These are phyloP conservation scores for Coniochaeta hoffmannii DNA, from an alignment of 2,329 filamentous ascomycete species.

Conservation along the genomic window DNA sequence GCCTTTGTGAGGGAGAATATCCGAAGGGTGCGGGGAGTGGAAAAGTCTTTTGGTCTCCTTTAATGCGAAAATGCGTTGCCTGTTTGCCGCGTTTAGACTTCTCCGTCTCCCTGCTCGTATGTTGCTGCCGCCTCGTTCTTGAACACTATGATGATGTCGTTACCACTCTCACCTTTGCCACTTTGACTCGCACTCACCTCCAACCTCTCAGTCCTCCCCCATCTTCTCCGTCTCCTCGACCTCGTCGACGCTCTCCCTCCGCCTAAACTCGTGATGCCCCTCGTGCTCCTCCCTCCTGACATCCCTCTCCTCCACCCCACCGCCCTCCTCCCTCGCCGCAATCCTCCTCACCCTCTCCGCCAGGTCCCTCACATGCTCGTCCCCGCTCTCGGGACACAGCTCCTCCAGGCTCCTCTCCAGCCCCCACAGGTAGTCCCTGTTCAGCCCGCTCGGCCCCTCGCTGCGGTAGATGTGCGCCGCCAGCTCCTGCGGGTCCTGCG, in stretches of 20 bases:
- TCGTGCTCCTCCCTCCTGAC: slow-evolving; percentile 9
- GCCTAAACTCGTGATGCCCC: slow-evolving; percentile 30
- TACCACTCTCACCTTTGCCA: slow-evolving; percentile 8
- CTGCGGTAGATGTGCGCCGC: slow-evolving; percentile 75
- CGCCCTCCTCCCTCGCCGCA: slow-evolving; percentile 14
- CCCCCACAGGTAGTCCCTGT: slow-evolving; percentile 80
- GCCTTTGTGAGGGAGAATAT: background rate
- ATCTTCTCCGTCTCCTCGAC: slow-evolving; percentile 52
- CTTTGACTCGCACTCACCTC: background rate
- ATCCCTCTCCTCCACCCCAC: slow-evolving; percentile 1
- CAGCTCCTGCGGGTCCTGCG: slow-evolving; percentile 69
- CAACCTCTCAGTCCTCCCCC: slow-evolving; percentile 13
- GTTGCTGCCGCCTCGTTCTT: background rate
- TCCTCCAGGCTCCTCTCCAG: slow-evolving; percentile 68
- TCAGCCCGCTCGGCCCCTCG: slow-evolving; percentile 77
- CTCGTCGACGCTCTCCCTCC: slow-evolving; percentile 43
- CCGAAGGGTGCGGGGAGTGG: slow-evolving; percentile 4
- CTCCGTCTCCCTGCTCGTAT: background rate
- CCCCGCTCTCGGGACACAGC: slow-evolving; percentile 68
- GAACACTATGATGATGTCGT: background rate
- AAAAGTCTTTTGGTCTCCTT: slow-evolving; percentile 3
- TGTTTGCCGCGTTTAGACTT: background rate
- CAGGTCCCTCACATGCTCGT: slow-evolving; percentile 79
- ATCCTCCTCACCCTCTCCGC: slow-evolving; percentile 58
- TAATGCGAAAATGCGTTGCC: slow-evolving; percentile 2